Percentiles rank a stretch among this genome's conserved stretches.
phyloP scores from a whole-genome alignment of 179 eudicot species.

The Sideroxylon spinosum region DNA sequence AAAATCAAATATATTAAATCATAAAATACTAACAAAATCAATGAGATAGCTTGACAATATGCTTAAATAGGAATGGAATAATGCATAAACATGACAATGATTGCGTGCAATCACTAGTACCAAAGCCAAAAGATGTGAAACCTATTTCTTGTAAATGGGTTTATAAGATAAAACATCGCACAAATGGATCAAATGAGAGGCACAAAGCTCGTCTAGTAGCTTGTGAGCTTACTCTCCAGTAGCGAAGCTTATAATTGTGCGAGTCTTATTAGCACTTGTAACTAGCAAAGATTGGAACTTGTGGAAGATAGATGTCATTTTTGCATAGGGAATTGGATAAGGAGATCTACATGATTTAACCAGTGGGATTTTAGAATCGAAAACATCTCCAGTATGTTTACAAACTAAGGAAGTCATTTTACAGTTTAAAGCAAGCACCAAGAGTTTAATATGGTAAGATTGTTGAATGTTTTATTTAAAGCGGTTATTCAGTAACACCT shows the following conservation, averaged over 20 bases:
- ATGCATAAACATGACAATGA: no score
- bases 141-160: not conserved
- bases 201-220: not conserved
- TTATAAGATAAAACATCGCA: not conserved
- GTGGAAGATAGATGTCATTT: constrained; percentile 9
- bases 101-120: no score
- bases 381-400: constrained; percentile 1
- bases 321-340: constrained; percentile 13
- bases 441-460: constrained; percentile 12
- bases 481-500: not conserved
- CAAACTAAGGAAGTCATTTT: not conserved
- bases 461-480: not conserved
- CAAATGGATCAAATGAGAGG: not conserved
- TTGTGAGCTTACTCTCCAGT: not conserved
- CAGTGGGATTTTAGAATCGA: not conserved
- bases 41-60: no score
- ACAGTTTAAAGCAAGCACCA: not conserved
- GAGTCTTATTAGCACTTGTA: not conserved
- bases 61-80: no score
- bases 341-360: constrained; percentile 11
- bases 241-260: not conserved
- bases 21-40: no score
- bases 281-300: not conserved
- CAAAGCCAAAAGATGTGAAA: not conserved
- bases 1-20: no score